These are phyloP conservation scores for Saccharomyces hybrid DNA, from an alignment of 1,139 yeast genomes.

Conservation along the genomic window DNA sequence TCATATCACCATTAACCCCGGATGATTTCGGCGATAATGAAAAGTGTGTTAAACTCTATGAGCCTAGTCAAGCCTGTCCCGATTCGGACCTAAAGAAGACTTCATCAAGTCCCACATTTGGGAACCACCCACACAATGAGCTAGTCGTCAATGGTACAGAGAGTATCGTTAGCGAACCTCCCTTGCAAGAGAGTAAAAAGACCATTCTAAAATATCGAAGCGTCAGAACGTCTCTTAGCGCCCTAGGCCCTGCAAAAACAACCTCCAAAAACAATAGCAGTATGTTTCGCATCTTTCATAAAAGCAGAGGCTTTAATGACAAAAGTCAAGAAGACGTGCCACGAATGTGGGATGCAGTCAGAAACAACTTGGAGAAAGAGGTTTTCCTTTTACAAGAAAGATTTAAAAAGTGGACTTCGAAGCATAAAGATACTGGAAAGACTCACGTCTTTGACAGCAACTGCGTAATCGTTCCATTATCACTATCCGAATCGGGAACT, in stretches of 20 bases:
- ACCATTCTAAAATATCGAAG: neutral
- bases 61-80: neutral
- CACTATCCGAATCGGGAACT: neutral
- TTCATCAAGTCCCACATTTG: neutral
- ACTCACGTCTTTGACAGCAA: neutral
- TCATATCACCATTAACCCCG: neutral
- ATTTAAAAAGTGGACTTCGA: neutral
- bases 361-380: conserved; percentile 3
- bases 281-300: neutral
- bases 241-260: neutral
- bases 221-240: neutral
- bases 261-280: neutral
- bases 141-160: neutral
- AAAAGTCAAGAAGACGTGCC: neutral
- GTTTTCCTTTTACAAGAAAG: conserved; percentile 5
- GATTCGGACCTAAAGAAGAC: neutral
- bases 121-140: neutral
- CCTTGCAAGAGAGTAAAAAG: neutral
- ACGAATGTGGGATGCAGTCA: neutral
- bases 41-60: neutral
- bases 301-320: neutral
- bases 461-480: neutral
- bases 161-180: neutral
- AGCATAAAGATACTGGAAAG: neutral
- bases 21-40: neutral